Evolutionary conservation across 306 rosid species (phyloP).

Genomic region (Cicer pinnatifidum): DNA sequence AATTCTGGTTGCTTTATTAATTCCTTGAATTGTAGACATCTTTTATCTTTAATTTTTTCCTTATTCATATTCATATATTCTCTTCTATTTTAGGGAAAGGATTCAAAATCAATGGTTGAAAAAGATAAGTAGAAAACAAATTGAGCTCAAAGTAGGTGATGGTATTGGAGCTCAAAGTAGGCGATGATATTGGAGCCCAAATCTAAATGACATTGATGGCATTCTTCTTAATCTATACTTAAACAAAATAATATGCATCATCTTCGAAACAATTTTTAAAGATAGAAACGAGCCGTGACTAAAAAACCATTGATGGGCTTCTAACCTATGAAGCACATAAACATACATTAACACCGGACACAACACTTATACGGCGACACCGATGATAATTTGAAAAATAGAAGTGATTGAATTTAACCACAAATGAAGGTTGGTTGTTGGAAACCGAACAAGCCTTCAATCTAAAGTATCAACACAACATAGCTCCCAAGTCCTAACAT

Average conservation of each 20-base stretch:
- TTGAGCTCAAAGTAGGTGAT: not conserved
- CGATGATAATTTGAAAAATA: too few relatives aligned
- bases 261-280: slow-evolving; percentile 13
- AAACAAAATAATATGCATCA: not conserved
- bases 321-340: not conserved
- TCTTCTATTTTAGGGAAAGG: too few relatives aligned
- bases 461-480: too few relatives aligned
- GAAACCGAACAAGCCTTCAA: too few relatives aligned
- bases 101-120: not conserved
- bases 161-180: not conserved
- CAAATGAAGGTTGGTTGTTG: too few relatives aligned
- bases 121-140: not conserved
- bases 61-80: too few relatives aligned
- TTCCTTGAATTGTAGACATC: not conserved
- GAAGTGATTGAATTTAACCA: too few relatives aligned
- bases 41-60: not conserved
- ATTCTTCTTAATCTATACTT: not conserved
- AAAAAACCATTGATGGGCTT: not conserved
- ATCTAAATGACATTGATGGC: not conserved
- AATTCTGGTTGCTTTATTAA: not conserved
- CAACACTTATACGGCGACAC: too few relatives aligned
- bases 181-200: not conserved
- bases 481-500: not conserved
- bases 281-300: slow-evolving; percentile 6
- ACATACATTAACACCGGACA: too few relatives aligned